These are phyloP conservation scores for Fraxinus anomala DNA, from an alignment of 257 asterid species.

Conservation along the genomic window DNA sequence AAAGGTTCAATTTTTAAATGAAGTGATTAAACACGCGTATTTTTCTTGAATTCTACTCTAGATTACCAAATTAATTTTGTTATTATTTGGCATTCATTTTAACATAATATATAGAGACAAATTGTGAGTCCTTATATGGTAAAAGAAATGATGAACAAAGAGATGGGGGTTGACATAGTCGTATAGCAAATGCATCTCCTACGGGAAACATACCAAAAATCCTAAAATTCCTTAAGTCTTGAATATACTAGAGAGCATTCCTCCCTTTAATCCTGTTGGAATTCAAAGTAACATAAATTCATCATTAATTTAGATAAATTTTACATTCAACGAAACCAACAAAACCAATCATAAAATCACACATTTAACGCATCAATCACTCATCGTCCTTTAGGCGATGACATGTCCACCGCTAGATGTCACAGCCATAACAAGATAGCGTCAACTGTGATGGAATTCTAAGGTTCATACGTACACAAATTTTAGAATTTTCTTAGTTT, in stretches of 20 bases:
- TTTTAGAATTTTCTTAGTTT: neutral
- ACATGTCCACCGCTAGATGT: slow-evolving; percentile 23
- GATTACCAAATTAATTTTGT: neutral
- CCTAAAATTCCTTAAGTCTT: slow-evolving; percentile 23
- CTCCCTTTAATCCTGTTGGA: slow-evolving; percentile 31
- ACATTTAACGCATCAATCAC: neutral
- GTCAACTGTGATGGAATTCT: neutral
- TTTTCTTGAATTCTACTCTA: neutral
- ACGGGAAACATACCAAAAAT: slow-evolving; percentile 43
- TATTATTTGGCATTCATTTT: too few species aligned
- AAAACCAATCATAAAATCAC: neutral
- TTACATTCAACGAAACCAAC: neutral
- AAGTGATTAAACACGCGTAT: neutral
- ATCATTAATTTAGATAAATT: slow-evolving; percentile 1
- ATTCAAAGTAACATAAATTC: slow-evolving; percentile 14
- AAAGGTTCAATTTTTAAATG: too few species aligned
- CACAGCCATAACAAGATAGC: neutral
- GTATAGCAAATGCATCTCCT: slow-evolving; percentile 32
- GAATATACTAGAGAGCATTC: slow-evolving; percentile 19
- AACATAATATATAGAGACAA: neutral
- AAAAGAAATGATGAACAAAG: neutral
- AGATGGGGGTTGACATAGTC: slow-evolving; percentile 24
- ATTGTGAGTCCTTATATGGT: neutral
- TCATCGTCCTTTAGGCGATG: slow-evolving; percentile 15
- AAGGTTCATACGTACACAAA: neutral